These are phyloP conservation scores for Gracilaria vermiculophylla DNA, from an alignment of 23 red algal genomes.

Conservation along the genomic window DNA sequence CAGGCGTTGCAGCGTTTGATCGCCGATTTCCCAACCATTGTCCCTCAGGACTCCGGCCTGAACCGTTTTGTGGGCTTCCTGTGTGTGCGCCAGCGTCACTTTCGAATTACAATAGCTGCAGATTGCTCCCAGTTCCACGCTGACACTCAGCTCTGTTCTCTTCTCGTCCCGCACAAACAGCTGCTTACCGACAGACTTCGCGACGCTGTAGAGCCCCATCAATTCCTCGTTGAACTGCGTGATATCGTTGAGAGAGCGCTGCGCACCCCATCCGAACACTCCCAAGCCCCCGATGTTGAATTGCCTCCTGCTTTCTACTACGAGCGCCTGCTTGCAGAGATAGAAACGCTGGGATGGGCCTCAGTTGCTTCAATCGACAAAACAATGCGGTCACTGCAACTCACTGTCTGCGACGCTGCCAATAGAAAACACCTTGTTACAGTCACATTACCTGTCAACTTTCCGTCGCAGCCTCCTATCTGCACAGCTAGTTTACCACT, in stretches of 20 bases:
- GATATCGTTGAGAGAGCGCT: constrained; percentile 38
- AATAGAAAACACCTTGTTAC: constrained; percentile 23
- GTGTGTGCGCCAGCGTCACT: neutral
- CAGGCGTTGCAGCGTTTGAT: neutral
- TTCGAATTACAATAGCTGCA: constrained; percentile 39
- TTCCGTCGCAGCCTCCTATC: constrained; percentile 24
- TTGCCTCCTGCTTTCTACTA: constrained; percentile 59
- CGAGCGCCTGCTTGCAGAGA: constrained; percentile 57
- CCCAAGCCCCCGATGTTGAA: neutral
- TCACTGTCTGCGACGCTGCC: constrained; percentile 9
- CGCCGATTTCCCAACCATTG: constrained; percentile 34
- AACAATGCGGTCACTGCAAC: constrained; percentile 24
- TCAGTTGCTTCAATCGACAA: constrained; percentile 12
- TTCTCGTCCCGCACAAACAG: constrained; percentile 10
- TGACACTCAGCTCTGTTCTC: neutral
- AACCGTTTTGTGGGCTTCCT: constrained; percentile 36
- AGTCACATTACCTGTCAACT: constrained; percentile 20
- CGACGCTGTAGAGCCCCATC: constrained; percentile 8
- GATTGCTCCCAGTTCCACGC: constrained; percentile 16
- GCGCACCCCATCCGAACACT: neutral
- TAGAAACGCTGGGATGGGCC: constrained; percentile 49
- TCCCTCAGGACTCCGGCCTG: constrained; percentile 16
- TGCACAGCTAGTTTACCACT: constrained; percentile 22
- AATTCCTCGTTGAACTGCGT: constrained; percentile 58
- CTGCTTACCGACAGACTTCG: neutral